A percentile compares a stretch with the other conserved stretches of the same genome.
These are phyloP conservation scores for Entophlyctis luteolus DNA, from an alignment of 192 early-diverging fungal genomes.

Conservation along the genomic window DNA sequence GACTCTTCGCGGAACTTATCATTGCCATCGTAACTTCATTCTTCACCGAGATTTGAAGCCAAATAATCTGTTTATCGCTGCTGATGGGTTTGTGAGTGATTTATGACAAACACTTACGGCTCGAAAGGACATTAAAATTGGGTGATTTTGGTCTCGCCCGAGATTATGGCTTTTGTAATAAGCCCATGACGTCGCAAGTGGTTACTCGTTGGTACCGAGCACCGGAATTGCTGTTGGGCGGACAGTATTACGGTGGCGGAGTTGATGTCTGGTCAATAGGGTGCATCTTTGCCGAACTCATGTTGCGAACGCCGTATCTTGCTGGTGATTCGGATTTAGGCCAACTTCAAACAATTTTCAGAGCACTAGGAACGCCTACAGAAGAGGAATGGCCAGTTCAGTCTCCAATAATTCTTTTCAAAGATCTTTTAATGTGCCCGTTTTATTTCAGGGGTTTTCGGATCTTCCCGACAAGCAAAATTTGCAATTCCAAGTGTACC, in stretches of 20 bases:
- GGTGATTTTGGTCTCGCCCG: slow-evolving; percentile 98
- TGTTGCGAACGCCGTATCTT: slow-evolving; percentile 85
- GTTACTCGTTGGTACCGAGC: slow-evolving; percentile 96
- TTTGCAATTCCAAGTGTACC: slow-evolving; percentile 68
- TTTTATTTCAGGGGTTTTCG: slow-evolving; percentile 13
- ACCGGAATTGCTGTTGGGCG: slow-evolving; percentile 89
- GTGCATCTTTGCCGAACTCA: slow-evolving; percentile 97
- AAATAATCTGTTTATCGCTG: slow-evolving; percentile 56
- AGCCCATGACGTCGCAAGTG: slow-evolving; percentile 87
- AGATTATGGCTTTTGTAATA: slow-evolving; percentile 80
- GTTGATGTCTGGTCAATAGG: slow-evolving; percentile 97
- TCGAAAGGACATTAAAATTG: slow-evolving; percentile 74
- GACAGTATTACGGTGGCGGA: slow-evolving; percentile 78
- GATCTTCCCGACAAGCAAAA: slow-evolving; percentile 34
- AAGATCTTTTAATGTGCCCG: not conserved
- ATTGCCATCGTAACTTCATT: slow-evolving; percentile 86
- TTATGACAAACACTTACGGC: not conserved
- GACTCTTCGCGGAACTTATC: slow-evolving; percentile 87
- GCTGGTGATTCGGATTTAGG: slow-evolving; percentile 85
- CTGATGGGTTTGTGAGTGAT: slow-evolving; percentile 57
- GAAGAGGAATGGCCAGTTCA: slow-evolving; percentile 74
- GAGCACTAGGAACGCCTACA: slow-evolving; percentile 76
- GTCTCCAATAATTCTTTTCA: not conserved
- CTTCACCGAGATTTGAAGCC: slow-evolving; percentile 76
- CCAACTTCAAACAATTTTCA: slow-evolving; percentile 83